A percentile compares a stretch with the other conserved stretches of the same genome.
These are phyloP conservation scores for Syzygium syzygioides DNA, from an alignment of 441 rosid species.

Conservation along the genomic window DNA sequence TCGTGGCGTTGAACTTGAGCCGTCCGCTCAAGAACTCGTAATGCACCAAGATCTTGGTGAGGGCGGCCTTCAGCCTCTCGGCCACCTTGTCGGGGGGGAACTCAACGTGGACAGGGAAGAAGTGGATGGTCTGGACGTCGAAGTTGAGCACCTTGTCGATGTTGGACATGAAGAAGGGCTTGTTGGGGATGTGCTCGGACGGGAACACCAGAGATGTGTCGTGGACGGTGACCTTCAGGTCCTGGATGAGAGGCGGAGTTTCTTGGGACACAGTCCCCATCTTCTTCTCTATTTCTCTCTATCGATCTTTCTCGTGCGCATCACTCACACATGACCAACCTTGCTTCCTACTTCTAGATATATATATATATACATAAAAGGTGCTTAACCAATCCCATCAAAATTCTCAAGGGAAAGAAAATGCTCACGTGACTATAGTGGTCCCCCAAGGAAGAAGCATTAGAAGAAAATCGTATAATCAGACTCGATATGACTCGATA, in stretches of 20 bases:
- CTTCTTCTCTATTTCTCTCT: neutral
- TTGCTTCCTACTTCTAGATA: neutral
- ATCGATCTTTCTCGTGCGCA: neutral
- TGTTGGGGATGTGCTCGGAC: constrained; percentile 20
- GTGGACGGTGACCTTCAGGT: constrained; percentile 45
- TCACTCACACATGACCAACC: neutral
- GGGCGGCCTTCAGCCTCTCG: constrained; percentile 30
- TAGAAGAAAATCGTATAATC: neutral
- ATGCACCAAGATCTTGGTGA: constrained; percentile 26
- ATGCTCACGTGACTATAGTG: neutral
- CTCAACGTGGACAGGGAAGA: constrained; percentile 39
- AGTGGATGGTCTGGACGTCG: constrained; percentile 67
- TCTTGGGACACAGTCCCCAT: constrained; percentile 29
- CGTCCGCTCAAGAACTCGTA: constrained; percentile 75
- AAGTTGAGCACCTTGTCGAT: constrained; percentile 75
- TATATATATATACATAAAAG: neutral
- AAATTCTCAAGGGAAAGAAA: neutral
- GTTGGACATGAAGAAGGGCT: constrained; percentile 60
- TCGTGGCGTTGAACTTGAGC: constrained; percentile 28
- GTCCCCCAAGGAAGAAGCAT: neutral
- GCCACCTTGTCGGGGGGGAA: constrained; percentile 41
- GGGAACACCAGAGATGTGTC: constrained; percentile 41
- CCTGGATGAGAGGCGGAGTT: constrained; percentile 12
- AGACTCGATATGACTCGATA: neutral
- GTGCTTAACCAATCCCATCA: neutral